Conservation (phyloP, 306 rosid genomes). For the Pyrus pyrifolia region DNA sequence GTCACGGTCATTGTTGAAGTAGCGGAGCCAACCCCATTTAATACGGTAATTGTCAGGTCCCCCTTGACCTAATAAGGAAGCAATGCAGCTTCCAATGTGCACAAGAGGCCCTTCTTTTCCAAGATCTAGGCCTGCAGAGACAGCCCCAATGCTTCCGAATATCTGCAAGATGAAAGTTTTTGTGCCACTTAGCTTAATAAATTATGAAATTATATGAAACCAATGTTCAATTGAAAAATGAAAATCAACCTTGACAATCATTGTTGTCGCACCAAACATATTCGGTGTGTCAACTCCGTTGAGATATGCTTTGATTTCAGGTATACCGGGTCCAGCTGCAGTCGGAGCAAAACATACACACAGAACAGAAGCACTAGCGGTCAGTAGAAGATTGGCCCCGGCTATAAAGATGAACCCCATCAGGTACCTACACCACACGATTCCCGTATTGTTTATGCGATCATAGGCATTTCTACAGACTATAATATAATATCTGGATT, state of each 20-base stretch:
- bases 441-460: background rate
- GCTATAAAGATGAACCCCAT: conserved; percentile 52
- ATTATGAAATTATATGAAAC: background rate
- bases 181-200: background rate
- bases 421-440: conserved; percentile 45
- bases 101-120: conserved; percentile 97
- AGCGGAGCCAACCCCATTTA: conserved; percentile 77
- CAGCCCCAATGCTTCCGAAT: conserved; percentile 90
- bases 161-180: conserved; percentile 37
- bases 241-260: conserved; percentile 70
- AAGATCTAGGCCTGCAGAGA: conserved; percentile 86
- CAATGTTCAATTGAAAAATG: background rate
- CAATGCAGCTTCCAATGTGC: conserved; percentile 87
- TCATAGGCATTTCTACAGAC: background rate
- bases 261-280: conserved; percentile 66
- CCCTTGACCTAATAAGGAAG: conserved; percentile 85
- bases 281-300: conserved; percentile 88
- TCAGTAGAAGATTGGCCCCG: conserved; percentile 47
- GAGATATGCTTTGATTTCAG: conserved; percentile 92
- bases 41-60: conserved; percentile 62
- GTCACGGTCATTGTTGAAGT: conserved; percentile 78
- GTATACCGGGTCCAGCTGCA: conserved; percentile 92
- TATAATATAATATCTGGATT: background rate
- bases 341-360: conserved; percentile 86
- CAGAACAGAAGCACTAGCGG: conserved; percentile 54